These are phyloP conservation scores for Suhomyces canberraensis DNA, from an alignment of 805 yeast species.

Conservation along the genomic window DNA sequence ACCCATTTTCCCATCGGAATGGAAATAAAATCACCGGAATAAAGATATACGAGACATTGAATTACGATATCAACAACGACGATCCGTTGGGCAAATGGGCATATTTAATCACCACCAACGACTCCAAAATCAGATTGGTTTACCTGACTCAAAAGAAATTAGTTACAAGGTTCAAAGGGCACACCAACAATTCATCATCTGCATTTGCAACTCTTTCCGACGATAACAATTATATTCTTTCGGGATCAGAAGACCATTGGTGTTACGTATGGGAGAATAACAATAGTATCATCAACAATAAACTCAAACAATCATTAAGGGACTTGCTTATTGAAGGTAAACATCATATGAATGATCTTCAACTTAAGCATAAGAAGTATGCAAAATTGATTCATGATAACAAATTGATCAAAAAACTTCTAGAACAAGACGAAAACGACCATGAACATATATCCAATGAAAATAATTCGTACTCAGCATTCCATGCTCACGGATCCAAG, in stretches of 20 bases:
- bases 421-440: constrained; percentile 20
- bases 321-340: constrained; percentile 35
- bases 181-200: constrained; percentile 66
- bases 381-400: constrained; percentile 27
- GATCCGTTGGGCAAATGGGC: constrained; percentile 25
- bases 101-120: constrained; percentile 69
- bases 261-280: constrained; percentile 73
- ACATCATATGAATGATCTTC: constrained; percentile 30
- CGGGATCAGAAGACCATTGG: constrained; percentile 88
- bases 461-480: constrained; percentile 60
- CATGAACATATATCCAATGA: constrained; percentile 37
- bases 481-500: constrained; percentile 72
- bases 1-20: constrained; percentile 22
- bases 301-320: constrained; percentile 30
- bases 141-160: constrained; percentile 52
- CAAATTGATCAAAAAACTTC: constrained; percentile 24
- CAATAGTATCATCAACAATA: constrained; percentile 39
- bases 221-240: constrained; percentile 54
- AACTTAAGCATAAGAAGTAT: constrained; percentile 25
- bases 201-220: constrained; percentile 65
- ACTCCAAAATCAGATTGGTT: constrained; percentile 70
- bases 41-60: constrained; percentile 37
- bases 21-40: constrained; percentile 72
- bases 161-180: constrained; percentile 71
- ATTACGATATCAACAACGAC: constrained; percentile 4